Base-by-base conservation (phyloP, 2,329 filamentous ascomycete genomes). In the Hypoxylon sp. region DNA sequence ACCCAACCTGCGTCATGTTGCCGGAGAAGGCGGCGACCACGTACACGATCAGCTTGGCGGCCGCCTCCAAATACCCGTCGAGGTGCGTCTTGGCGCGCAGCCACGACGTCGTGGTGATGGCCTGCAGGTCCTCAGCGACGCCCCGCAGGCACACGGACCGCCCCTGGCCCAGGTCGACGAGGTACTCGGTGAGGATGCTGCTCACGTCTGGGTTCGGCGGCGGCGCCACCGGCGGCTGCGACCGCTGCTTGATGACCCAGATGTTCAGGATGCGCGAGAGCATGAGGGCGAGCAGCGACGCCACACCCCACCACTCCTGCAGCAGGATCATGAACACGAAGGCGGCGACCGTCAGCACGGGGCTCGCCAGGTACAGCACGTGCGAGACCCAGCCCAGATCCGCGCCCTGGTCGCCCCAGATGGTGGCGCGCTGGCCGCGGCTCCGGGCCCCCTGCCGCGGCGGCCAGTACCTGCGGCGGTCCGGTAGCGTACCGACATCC, bases 51-150 rank as follows among this genome's bases (percentile, higher is more conserved):
- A 89, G 68, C 66, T 86, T 88, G 8, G 85, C 82, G 0, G 76
- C 71, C 0, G 84, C 84, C 63, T 84, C 82, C 54, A 85, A 74
- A 68, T 82, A 85, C 28, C 81, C 79, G 65, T 89, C 83, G 2
- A 80, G 48, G 24, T 78, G 74, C 0, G 82, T 85, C 72, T 84
- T 81, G 39, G 81, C 76, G 10, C 81, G 78, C 47, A 90, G 74
- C 87, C 86, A 89, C 26, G 79, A 70, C 2, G 84, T 82, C 2
- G 84, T 82, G 1, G 86, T 89, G 41, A 89, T 80, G 28, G 86
- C 86, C 59, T 85, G 85, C 6, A 89, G 77, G 70, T 89, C 87
- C 30, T 83, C 79, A 6, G 83, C 78, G 3, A 78, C 71, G 4
- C 87, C 88, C 26, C 81, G 80, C 43, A 90, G 78, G 11, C 83